These are phyloP conservation scores for Rhodotorula sp. DNA, from an alignment of 1,284 basidiomycete species.

Conservation along the genomic window DNA sequence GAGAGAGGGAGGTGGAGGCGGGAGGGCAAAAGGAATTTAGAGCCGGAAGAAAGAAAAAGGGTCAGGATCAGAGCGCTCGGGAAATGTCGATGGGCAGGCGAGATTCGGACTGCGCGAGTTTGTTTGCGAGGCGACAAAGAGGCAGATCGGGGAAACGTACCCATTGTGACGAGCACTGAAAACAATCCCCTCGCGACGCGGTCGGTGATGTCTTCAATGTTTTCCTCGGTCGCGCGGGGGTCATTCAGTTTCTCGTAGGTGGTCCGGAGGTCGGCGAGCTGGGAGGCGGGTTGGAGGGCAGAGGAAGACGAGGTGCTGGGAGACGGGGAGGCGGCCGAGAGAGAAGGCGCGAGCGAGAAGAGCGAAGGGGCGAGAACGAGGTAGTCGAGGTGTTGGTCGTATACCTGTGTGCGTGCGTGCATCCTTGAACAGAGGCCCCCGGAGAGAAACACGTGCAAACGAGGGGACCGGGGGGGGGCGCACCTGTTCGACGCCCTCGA, in stretches of 20 bases:
- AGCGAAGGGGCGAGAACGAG: conserved; percentile 90
- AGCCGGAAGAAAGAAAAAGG: too few species aligned
- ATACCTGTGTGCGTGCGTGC: conserved; percentile 57
- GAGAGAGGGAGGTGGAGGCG: too few species aligned
- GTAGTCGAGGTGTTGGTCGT: conserved; percentile 97
- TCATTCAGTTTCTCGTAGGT: conserved; percentile 87
- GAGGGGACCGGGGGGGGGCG: conserved; percentile 17
- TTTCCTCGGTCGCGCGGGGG: conserved; percentile 81
- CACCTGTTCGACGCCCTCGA: conserved; percentile 76
- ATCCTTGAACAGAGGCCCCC: too few species aligned
- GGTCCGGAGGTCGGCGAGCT: conserved; percentile 43
- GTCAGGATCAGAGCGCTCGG: too few species aligned
- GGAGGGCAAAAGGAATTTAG: too few species aligned
- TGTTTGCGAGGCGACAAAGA: not conserved
- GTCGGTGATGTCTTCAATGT: conserved; percentile 92
- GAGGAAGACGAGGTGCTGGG: conserved; percentile 35
- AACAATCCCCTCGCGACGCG: conserved; percentile 87
- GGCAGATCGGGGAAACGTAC: conserved; percentile 54
- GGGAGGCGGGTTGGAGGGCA: not conserved
- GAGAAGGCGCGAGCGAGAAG: conserved; percentile 69
- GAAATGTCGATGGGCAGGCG: not conserved
- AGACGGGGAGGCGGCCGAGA: conserved; percentile 31
- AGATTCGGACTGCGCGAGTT: not conserved
- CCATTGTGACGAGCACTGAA: conserved; percentile 87
- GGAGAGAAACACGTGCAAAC: not conserved